A percentile compares a stretch with the other conserved stretches of the same genome.
phyloP scores from a whole-genome alignment of 2,329 filamentous ascomycete species.

The Claviceps africana region DNA sequence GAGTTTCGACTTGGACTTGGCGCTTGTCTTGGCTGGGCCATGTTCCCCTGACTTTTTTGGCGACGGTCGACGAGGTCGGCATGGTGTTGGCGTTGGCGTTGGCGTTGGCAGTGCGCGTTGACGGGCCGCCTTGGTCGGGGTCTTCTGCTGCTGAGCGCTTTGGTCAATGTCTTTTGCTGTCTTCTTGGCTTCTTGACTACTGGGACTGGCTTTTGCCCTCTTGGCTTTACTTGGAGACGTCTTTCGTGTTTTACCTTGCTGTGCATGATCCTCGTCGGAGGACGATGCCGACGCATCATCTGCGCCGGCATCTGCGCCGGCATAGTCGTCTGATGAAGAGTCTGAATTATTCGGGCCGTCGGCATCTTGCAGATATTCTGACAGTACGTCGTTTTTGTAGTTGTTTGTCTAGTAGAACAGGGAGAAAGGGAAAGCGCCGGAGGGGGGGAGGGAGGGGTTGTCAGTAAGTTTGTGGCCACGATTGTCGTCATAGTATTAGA shows the following conservation, averaged over 20 bases:
- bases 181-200: constrained; percentile 11
- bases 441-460: neutral
- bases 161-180: constrained; percentile 20
- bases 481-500: neutral
- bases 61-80: neutral
- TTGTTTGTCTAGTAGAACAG: constrained; percentile 17
- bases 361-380: constrained; percentile 13
- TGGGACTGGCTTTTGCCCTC: constrained; percentile 13
- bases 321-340: constrained; percentile 22
- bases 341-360: constrained; percentile 16
- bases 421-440: neutral
- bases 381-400: constrained; percentile 17
- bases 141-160: constrained; percentile 6
- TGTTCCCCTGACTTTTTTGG: neutral
- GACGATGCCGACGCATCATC: constrained; percentile 15
- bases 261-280: constrained; percentile 14
- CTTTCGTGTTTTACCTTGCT: constrained; percentile 24
- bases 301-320: constrained; percentile 15
- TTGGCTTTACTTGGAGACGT: constrained; percentile 11
- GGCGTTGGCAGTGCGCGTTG: neutral
- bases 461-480: neutral
- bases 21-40: neutral
- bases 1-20: neutral
- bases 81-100: neutral
- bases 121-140: neutral